Percentiles rank a stretch among this genome's conserved stretches.
phyloP scores from a whole-genome alignment of 2,329 filamentous ascomycete genomes.

The Onygenales sp. region DNA sequence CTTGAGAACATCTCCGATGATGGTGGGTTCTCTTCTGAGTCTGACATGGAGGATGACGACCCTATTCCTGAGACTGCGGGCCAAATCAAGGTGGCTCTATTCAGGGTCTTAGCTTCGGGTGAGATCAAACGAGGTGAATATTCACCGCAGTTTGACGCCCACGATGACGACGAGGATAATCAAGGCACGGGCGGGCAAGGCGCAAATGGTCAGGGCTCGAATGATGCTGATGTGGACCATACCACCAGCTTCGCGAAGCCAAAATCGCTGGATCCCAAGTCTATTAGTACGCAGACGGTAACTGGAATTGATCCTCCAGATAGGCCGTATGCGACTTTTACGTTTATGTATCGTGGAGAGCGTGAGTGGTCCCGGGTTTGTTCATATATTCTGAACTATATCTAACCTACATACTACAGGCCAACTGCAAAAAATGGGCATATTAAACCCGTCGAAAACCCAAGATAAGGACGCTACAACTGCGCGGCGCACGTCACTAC shows the following conservation, averaged over 20 bases:
- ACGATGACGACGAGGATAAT: conserved; percentile 80
- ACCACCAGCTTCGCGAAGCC: conserved; percentile 97
- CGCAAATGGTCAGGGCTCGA: conserved; percentile 38
- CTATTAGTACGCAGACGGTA: conserved; percentile 98
- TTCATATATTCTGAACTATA: not conserved
- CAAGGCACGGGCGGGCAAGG: conserved; percentile 41
- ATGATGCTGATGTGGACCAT: conserved; percentile 80
- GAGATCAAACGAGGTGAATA: conserved; percentile 98
- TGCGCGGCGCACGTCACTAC: conserved; percentile 69
- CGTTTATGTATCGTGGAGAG: conserved; percentile 93
- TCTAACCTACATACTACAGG: conserved; percentile 41
- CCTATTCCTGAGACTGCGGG: conserved; percentile 83
- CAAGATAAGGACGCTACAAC: conserved; percentile 51
- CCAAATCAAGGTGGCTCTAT: conserved; percentile 96
- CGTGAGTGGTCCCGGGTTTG: conserved; percentile 49
- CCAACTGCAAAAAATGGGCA: conserved; percentile 94
- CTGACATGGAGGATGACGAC: conserved; percentile 68
- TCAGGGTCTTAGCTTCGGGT: conserved; percentile 86
- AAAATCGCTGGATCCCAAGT: conserved; percentile 90
- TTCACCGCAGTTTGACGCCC: conserved; percentile 91
- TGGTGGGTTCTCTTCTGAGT: conserved; percentile 57
- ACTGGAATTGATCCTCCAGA: conserved; percentile 94
- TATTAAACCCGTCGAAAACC: conserved; percentile 60
- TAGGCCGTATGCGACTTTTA: conserved; percentile 92
- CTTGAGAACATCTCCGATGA: conserved; percentile 66